Base-by-base conservation (phyloP, 768 basidiomycete genomes). In the Astraeus odoratus region DNA sequence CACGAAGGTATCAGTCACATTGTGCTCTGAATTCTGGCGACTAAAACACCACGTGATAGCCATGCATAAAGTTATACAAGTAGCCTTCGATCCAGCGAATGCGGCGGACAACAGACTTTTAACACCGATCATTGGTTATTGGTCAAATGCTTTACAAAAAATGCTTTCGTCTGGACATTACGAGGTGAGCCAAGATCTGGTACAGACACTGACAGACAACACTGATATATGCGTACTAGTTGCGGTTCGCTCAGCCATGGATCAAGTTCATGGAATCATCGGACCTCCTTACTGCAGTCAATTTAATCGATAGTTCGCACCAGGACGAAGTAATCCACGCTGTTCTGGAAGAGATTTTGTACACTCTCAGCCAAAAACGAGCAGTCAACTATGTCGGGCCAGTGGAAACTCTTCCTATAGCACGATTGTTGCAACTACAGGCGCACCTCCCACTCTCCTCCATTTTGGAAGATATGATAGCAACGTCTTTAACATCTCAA, bases 401-500 rank as follows among this genome's bases (percentile, higher is more conserved):
- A 18, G 42, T 43, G 5, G 44, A 43, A 4, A n/a, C n/a, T n/a
- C 36, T 64, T 18, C 58, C 68, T 31, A 50, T 73, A 1, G 61
- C 65, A 5, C 61, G 61, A 9, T 65, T 81, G 1, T 49, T 78
- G 7, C 51, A 57, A 3, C 52, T 78, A 24, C 67, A 61, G 15
- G 29, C 51, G 5, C 22, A 65, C 8, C 51, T 76, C 8, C 61
- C 67, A 8, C 51, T 59, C n/a, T 71, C 66, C 13, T 8, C 44
- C 1, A 48, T 65, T 2, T 62, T 81, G 0, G 76, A 82, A 33
- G 64, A 70, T 8, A 58, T 82, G 48, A 66, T 82, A 18, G 71
- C 76, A 2, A 52, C 53, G 3, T 61, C 68, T 0, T 48, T 78
- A 3, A 59, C 67, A 13, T 66, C 69, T 12, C 47, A 43, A n/a